phyloP scores from a whole-genome alignment of 495 filamentous ascomycete genomes.

The Neurospora intermedia region DNA sequence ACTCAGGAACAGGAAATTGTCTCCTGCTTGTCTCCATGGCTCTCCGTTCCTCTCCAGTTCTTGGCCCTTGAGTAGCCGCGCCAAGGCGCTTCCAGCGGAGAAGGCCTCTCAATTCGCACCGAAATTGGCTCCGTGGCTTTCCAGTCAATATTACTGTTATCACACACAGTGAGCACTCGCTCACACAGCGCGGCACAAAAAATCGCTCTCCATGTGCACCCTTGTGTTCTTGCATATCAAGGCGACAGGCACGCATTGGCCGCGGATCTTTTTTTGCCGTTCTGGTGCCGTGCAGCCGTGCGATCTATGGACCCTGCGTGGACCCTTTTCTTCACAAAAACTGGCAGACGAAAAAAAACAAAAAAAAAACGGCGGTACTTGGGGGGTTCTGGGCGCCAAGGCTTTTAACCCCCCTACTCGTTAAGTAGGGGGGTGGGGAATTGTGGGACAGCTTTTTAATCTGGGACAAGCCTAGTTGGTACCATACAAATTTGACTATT shows the following conservation, averaged over 20 bases:
- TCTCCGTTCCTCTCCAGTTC: background rate
- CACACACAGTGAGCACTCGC: background rate
- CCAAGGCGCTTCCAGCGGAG: background rate
- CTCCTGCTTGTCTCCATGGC: background rate
- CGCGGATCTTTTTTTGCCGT: background rate
- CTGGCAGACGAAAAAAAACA: background rate
- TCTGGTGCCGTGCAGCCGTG: background rate
- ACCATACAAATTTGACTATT: too few relatives aligned
- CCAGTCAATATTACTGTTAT: background rate
- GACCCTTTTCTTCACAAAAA: background rate
- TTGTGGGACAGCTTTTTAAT: too few relatives aligned
- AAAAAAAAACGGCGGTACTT: background rate
- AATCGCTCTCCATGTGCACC: constrained; percentile 8
- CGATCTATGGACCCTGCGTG: background rate
- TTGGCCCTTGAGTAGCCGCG: background rate
- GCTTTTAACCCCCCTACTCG: too few relatives aligned
- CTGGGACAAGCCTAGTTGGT: too few relatives aligned
- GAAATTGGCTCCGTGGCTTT: too few relatives aligned
- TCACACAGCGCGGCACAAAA: background rate
- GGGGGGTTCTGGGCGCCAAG: too few relatives aligned
- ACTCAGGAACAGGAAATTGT: background rate
- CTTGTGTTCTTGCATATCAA: constrained; percentile 4
- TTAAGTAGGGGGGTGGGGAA: too few relatives aligned
- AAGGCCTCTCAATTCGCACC: background rate
- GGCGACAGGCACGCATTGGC: background rate